Percentiles rank a stretch among this genome's conserved stretches.
Evolutionary conservation across 202 grass and related monocot species (phyloP).

Genomic region (Saccharum hybrid): DNA sequence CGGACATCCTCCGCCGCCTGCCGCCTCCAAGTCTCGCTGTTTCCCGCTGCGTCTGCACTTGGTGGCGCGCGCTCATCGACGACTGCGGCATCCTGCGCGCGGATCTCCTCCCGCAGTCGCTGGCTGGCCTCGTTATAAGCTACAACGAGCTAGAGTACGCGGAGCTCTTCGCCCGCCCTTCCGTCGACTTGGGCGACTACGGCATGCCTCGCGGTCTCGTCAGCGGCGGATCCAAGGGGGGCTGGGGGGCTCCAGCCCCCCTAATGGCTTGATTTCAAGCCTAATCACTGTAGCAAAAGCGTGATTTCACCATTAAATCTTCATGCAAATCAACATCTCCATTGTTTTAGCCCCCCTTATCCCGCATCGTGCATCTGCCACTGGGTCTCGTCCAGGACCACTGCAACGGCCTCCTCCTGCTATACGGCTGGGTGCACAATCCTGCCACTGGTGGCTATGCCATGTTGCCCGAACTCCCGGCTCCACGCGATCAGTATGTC

Average conservation of each 20-base stretch:
- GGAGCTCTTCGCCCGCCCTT: neutral
- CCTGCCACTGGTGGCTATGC: neutral
- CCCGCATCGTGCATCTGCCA: too few relatives aligned
- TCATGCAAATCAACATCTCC: too few relatives aligned
- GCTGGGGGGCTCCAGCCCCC: too few relatives aligned
- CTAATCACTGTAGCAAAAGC: too few relatives aligned
- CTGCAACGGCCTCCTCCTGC: constrained; percentile 12
- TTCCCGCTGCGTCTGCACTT: neutral
- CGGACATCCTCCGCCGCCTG: neutral
- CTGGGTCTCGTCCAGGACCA: neutral
- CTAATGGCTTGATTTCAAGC: too few relatives aligned
- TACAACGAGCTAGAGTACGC: neutral
- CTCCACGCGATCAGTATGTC: neutral
- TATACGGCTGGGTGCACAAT: neutral
- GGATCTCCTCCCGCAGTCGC: neutral
- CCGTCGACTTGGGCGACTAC: neutral
- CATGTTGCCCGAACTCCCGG: neutral
- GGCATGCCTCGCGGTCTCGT: neutral
- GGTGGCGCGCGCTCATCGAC: neutral
- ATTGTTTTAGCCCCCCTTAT: too few relatives aligned
- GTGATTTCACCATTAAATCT: too few relatives aligned
- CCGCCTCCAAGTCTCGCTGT: neutral
- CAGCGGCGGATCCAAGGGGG: too few relatives aligned
- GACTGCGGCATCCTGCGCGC: neutral
- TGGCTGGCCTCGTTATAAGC: neutral